These are phyloP conservation scores for Plantago ovata DNA, from an alignment of 257 asterid genomes.

Conservation along the genomic window DNA sequence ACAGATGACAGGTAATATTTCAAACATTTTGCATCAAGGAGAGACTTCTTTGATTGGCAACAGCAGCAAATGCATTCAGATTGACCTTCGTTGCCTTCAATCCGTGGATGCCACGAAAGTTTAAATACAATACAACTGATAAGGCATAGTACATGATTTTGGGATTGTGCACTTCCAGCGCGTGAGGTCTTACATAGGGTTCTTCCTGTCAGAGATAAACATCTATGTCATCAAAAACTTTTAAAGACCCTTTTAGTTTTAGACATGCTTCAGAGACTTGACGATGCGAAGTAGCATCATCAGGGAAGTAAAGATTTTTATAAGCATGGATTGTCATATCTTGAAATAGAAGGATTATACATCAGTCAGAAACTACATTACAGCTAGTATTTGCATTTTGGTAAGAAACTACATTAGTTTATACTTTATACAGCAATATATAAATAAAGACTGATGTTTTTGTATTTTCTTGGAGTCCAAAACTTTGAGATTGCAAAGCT, in stretches of 20 bases:
- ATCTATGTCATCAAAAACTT: background rate
- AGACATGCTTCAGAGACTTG: background rate
- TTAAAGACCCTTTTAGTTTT: background rate
- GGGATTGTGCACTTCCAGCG: constrained; percentile 7
- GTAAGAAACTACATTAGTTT: no score
- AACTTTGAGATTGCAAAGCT: no score
- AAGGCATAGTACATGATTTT: background rate
- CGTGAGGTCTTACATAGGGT: constrained; percentile 7
- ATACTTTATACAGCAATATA: no score
- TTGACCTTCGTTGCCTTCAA: background rate
- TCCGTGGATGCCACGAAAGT: background rate
- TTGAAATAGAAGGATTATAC: no score
- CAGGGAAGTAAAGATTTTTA: background rate
- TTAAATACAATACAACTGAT: constrained; percentile 5
- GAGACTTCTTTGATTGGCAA: constrained; percentile 11
- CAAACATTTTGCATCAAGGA: constrained; percentile 11
- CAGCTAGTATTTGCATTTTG: no score
- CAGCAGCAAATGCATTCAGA: no score
- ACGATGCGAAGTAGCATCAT: background rate
- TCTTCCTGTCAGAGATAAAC: constrained; percentile 20
- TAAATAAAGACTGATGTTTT: no score
- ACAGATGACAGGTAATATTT: background rate
- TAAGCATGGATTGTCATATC: background rate
- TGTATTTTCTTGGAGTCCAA: no score
- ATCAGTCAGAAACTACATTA: no score